These are phyloP conservation scores for Nakaseomyces nivariensis DNA, from an alignment of 1,139 yeast species.

Conservation along the genomic window DNA sequence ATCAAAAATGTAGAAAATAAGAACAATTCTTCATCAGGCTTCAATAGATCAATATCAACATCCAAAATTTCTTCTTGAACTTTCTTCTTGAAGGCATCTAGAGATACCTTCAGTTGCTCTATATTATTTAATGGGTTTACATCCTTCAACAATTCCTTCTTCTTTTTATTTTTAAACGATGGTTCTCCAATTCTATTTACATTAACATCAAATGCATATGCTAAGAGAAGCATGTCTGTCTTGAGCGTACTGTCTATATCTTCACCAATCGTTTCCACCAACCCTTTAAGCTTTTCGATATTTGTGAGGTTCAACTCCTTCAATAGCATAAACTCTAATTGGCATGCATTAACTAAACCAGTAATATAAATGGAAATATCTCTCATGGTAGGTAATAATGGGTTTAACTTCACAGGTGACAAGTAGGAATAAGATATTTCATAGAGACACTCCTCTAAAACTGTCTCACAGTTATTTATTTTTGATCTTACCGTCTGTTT, in stretches of 20 bases:
- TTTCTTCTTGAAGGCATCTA: constrained; percentile 29
- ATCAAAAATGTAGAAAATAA: constrained; percentile 39
- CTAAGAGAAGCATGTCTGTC: constrained; percentile 29
- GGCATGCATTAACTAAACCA: constrained; percentile 41
- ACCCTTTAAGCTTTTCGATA: constrained; percentile 27
- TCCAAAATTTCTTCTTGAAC: constrained; percentile 28
- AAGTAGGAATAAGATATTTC: constrained; percentile 40
- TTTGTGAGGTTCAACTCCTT: constrained; percentile 33
- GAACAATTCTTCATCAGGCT: constrained; percentile 42
- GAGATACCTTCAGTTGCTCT: constrained; percentile 24
- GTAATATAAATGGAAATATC: constrained; percentile 31
- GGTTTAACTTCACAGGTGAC: constrained; percentile 36
- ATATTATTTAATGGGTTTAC: constrained; percentile 26
- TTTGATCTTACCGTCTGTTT: constrained; percentile 30
- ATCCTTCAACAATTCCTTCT: constrained; percentile 7
- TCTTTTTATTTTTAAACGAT: neutral
- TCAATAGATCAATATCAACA: constrained; percentile 26
- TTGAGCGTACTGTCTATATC: constrained; percentile 30
- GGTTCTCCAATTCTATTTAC: constrained; percentile 10
- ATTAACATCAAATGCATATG: constrained; percentile 36
- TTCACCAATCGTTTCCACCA: constrained; percentile 29
- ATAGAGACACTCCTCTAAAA: constrained; percentile 38
- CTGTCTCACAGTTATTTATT: constrained; percentile 32
- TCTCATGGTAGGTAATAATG: constrained; percentile 30
- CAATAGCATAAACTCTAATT: constrained; percentile 34